Conservation (phyloP, 305 asterid genomes). For the Solanum hybrid region DNA sequence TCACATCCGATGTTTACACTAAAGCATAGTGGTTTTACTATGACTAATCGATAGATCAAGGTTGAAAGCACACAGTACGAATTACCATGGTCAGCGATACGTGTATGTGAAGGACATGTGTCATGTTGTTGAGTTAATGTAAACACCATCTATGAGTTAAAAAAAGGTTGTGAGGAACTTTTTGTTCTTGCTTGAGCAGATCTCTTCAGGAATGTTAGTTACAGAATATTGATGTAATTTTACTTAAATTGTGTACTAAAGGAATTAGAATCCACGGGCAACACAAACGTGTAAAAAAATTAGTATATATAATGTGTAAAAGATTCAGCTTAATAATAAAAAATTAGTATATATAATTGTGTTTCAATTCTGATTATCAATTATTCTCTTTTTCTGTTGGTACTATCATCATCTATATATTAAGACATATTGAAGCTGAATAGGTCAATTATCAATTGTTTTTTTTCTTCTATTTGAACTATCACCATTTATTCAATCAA, state of each 20-base stretch:
- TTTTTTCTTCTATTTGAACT: neutral
- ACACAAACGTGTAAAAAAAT: neutral
- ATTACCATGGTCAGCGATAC: neutral
- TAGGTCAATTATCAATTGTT: neutral
- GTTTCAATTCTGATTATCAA: neutral
- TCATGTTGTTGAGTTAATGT: neutral
- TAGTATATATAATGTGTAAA: neutral
- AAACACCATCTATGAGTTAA: neutral
- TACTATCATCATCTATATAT: neutral
- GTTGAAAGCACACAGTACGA: too few relatives aligned
- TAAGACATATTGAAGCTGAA: neutral
- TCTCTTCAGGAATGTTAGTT: neutral
- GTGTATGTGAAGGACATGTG: neutral
- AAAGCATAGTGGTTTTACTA: too few relatives aligned
- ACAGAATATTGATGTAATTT: neutral
- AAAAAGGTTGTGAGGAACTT: neutral
- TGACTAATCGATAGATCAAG: too few relatives aligned
- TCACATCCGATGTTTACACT: neutral
- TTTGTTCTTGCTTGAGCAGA: neutral
- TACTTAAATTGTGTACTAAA: neutral
- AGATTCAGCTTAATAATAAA: neutral
- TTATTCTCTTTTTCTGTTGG: too few relatives aligned
- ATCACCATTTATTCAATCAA: neutral
- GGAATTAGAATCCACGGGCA: neutral
- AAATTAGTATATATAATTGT: too few relatives aligned